Conservation (phyloP, 2,329 filamentous ascomycete genomes). For the Neofusicoccum laricinum region DNA sequence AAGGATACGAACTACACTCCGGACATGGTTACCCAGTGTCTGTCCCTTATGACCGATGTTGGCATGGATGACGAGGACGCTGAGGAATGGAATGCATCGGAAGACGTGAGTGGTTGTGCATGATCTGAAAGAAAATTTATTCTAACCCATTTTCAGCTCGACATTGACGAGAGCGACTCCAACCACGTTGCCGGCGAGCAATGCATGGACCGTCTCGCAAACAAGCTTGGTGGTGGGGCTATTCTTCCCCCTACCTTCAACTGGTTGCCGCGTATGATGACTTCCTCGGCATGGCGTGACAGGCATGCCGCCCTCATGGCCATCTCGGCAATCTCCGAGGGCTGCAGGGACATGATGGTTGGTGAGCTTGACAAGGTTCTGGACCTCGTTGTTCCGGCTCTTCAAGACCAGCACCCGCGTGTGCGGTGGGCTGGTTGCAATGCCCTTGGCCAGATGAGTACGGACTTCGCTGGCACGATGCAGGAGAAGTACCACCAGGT, state of each 20-base stretch:
- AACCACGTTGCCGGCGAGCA: conserved; percentile 98
- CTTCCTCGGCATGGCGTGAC: conserved; percentile 89
- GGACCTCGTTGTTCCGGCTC: conserved; percentile 86
- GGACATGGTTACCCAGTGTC: conserved; percentile 97
- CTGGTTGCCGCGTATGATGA: conserved; percentile 98
- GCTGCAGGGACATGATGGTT: conserved; percentile 93
- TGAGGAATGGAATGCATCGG: conserved; percentile 84
- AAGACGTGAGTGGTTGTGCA: conserved; percentile 64
- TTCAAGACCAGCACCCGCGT: conserved; percentile 86
- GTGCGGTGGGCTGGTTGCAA: conserved; percentile 98
- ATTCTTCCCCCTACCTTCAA: conserved; percentile 91
- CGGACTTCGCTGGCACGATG: conserved; percentile 97
- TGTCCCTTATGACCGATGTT: conserved; percentile 97
- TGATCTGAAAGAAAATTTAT: neutral
- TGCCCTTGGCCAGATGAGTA: conserved; percentile 99
- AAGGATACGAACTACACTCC: conserved; percentile 89
- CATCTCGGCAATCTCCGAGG: conserved; percentile 96
- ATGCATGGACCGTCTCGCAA: conserved; percentile 95
- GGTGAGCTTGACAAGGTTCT: conserved; percentile 91
- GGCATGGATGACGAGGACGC: conserved; percentile 93
- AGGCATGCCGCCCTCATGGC: conserved; percentile 97
- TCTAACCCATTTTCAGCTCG: conserved; percentile 57
- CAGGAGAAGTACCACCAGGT: conserved; percentile 90
- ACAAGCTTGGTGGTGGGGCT: conserved; percentile 93
- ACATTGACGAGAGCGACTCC: conserved; percentile 91